phyloP scores from a whole-genome alignment of 1,284 basidiomycete genomes.

The Sanguinoderma infundibulare region DNA sequence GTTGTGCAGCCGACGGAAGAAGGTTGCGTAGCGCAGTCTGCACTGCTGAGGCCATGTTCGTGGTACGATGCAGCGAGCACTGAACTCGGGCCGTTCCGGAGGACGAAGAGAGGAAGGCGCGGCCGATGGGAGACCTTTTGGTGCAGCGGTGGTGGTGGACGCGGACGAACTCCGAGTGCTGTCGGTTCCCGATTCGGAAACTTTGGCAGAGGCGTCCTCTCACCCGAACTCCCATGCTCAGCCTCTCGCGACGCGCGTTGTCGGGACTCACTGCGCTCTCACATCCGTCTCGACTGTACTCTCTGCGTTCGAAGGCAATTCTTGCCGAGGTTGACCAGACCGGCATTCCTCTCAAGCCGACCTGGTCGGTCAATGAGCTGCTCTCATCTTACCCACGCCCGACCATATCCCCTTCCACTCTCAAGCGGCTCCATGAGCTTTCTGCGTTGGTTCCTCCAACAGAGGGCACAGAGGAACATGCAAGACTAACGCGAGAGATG shows the following conservation, averaged over 20 bases:
- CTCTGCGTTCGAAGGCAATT: conserved; percentile 10
- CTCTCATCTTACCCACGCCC: conserved; percentile 77
- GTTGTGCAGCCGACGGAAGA: conserved; percentile 45
- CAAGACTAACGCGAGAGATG: conserved; percentile 56
- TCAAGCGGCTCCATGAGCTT: conserved; percentile 67
- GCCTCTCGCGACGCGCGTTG: conserved; percentile 5
- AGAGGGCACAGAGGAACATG: conserved; percentile 55
- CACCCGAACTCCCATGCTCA: conserved; percentile 15
- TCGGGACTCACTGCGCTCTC: neutral
- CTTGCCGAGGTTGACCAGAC: conserved; percentile 49
- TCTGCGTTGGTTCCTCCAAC: conserved; percentile 71
- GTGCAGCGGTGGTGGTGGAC: conserved; percentile 17
- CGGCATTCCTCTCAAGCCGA: conserved; percentile 65
- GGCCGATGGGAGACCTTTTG: neutral
- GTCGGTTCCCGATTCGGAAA: conserved; percentile 18
- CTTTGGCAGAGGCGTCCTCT: conserved; percentile 7
- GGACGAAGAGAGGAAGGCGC: neutral
- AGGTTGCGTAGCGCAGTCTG: conserved; percentile 55
- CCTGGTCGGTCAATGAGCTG: conserved; percentile 78
- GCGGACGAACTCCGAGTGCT: conserved; percentile 15
- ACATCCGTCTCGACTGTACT: neutral
- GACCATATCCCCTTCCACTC: conserved; percentile 53
- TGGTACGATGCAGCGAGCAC: neutral
- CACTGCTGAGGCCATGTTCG: conserved; percentile 30
- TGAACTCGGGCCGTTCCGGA: neutral